Percentiles rank a stretch among this genome's conserved stretches.
Conservation (phyloP, 345 rosid species). For the Aethionema arabicum region DNA sequence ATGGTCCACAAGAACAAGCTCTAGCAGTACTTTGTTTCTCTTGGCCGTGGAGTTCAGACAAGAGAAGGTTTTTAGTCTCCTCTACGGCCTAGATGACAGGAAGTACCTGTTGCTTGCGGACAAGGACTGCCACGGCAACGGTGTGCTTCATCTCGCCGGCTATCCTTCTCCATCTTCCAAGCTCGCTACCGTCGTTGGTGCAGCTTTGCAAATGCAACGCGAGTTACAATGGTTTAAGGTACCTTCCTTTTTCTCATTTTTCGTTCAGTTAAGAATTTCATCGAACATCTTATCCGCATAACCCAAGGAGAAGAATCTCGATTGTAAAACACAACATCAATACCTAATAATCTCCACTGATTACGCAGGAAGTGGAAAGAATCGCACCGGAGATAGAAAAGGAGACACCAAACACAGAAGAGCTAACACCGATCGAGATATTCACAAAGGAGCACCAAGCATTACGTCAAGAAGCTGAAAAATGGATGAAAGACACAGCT, state of each 20-base stretch:
- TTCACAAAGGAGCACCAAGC: constrained; percentile 33
- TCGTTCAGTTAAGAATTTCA: not conserved
- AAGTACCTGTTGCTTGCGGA: constrained; percentile 32
- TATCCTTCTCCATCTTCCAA: constrained; percentile 25
- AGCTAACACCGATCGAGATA: constrained; percentile 33
- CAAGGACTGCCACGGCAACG: constrained; percentile 27
- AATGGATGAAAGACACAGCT: constrained; percentile 44
- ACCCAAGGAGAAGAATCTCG: not conserved
- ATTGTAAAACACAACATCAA: not conserved
- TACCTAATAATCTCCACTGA: not conserved
- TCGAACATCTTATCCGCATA: not conserved
- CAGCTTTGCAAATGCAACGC: constrained; percentile 39
- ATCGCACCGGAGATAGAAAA: constrained; percentile 27
- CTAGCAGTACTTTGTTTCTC: constrained; percentile 36
- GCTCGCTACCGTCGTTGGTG: constrained; percentile 29
- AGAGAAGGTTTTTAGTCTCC: constrained; percentile 37
- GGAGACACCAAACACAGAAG: constrained; percentile 26
- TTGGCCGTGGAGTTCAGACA: constrained; percentile 36
- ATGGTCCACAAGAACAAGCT: constrained; percentile 31
- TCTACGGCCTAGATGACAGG: constrained; percentile 32
- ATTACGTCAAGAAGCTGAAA: constrained; percentile 31
- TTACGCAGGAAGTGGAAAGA: constrained; percentile 34
- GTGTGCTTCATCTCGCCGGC: constrained; percentile 39
- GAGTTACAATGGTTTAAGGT: constrained; percentile 45
- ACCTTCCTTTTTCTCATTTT: not conserved